These are phyloP conservation scores for Hericium rajendrae DNA, from an alignment of 768 basidiomycete genomes.

Conservation along the genomic window DNA sequence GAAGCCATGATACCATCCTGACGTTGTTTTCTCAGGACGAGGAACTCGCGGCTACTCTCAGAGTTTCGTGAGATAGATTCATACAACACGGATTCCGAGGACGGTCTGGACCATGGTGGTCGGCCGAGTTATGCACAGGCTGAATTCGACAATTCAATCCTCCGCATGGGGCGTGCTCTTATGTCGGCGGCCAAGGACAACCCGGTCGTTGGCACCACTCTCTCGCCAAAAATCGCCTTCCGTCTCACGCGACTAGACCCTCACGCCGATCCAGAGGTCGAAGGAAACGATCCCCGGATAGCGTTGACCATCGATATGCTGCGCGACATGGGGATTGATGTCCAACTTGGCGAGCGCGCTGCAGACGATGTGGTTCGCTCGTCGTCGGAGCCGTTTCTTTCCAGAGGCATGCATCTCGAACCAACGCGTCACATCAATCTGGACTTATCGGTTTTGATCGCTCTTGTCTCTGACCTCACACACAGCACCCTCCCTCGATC, in stretches of 20 bases:
- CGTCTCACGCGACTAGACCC: slow-evolving; percentile 65
- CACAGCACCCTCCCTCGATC: slow-evolving; percentile 57
- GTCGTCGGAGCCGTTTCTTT: slow-evolving; percentile 1
- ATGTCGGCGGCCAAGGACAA: slow-evolving; percentile 54
- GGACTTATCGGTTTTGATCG: slow-evolving; percentile 79
- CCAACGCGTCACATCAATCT: slow-evolving; percentile 64
- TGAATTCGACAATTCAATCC: slow-evolving; percentile 62
- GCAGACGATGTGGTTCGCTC: neutral
- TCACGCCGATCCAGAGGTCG: slow-evolving; percentile 19
- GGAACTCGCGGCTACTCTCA: slow-evolving; percentile 62
- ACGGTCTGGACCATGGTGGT: slow-evolving; percentile 20
- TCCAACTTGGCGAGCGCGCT: slow-evolving; percentile 53
- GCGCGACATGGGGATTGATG: slow-evolving; percentile 50
- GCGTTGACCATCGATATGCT: slow-evolving; percentile 46
- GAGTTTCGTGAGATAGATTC: slow-evolving; percentile 85
- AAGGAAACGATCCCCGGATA: slow-evolving; percentile 44
- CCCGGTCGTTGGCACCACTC: slow-evolving; percentile 29
- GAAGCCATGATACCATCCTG: neutral
- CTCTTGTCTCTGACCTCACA: slow-evolving; percentile 74
- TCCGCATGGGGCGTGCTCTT: slow-evolving; percentile 62
- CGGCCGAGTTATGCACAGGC: slow-evolving; percentile 34
- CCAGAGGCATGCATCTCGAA: slow-evolving; percentile 17
- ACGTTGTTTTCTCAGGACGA: slow-evolving; percentile 40
- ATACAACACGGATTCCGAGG: slow-evolving; percentile 55
- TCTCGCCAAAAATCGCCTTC: slow-evolving; percentile 41